Percentiles rank a stretch among this genome's conserved stretches.
These are phyloP conservation scores for Backusella westeae DNA, from an alignment of 192 early-diverging fungal species.

Conservation along the genomic window DNA sequence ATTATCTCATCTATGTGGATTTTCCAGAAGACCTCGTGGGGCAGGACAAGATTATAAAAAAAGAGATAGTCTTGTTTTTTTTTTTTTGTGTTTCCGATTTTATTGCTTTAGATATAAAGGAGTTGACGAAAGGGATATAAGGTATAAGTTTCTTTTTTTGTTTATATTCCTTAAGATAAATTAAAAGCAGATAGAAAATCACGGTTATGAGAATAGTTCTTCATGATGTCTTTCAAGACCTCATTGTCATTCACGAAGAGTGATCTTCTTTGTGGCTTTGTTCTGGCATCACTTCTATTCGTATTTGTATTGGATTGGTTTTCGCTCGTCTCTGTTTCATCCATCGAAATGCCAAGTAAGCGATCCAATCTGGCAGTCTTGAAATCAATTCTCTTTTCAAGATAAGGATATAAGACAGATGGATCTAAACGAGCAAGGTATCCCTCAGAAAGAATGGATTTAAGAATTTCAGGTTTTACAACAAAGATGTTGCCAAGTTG, in stretches of 20 bases:
- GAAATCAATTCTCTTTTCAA: constrained; percentile 87
- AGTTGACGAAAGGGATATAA: background rate
- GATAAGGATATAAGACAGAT: constrained; percentile 80
- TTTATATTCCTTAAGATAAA: constrained; percentile 12
- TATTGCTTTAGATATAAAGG: constrained; percentile 3
- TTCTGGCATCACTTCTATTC: background rate
- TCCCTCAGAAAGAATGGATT: constrained; percentile 84
- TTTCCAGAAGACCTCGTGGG: background rate
- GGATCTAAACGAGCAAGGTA: constrained; percentile 78
- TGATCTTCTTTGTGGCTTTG: constrained; percentile 25
- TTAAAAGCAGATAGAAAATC: constrained; percentile 38
- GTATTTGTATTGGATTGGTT: background rate
- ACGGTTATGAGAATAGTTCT: constrained; percentile 28
- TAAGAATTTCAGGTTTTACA: constrained; percentile 87
- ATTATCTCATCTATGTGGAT: background rate
- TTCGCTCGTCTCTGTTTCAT: constrained; percentile 14
- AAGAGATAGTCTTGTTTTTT: background rate
- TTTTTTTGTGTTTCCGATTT: background rate
- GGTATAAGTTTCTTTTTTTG: background rate
- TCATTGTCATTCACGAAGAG: constrained; percentile 38
- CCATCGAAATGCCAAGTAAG: constrained; percentile 41
- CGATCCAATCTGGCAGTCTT: constrained; percentile 60
- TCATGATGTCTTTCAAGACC: constrained; percentile 40
- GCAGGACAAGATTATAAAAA: background rate
- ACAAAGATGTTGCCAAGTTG: constrained; percentile 93